Percentiles rank a stretch among this genome's conserved stretches.
These are phyloP conservation scores for Funneliformis mosseae DNA, from an alignment of 192 early-diverging fungal species.

Conservation along the genomic window DNA sequence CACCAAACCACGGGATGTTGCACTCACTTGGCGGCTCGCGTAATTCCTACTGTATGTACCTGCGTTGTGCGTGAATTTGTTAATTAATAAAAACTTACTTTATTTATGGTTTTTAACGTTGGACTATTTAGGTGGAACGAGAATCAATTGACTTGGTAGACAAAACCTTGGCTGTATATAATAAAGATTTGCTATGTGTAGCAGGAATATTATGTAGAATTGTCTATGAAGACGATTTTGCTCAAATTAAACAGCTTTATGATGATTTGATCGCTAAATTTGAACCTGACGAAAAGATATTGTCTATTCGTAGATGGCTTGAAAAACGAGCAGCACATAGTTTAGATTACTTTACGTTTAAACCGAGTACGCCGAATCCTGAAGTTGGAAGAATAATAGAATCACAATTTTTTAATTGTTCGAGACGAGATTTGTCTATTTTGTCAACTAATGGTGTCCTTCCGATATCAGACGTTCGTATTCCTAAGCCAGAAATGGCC, in stretches of 20 bases:
- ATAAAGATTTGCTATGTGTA: slow-evolving; percentile 74
- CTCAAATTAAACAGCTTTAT: slow-evolving; percentile 58
- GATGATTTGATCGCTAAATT: no score
- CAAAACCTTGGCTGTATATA: slow-evolving; percentile 75
- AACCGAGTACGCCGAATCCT: slow-evolving; percentile 70
- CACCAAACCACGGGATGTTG: slow-evolving; percentile 88
- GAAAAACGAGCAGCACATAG: slow-evolving; percentile 67
- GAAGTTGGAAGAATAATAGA: slow-evolving; percentile 64
- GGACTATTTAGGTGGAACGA: slow-evolving; percentile 59
- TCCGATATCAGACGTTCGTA: slow-evolving; percentile 51
- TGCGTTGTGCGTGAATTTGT: not conserved
- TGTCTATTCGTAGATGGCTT: not conserved
- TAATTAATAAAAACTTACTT: not conserved
- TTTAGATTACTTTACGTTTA: slow-evolving; percentile 65
- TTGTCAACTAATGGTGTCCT: slow-evolving; percentile 70
- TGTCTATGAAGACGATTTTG: slow-evolving; percentile 78
- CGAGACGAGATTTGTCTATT: slow-evolving; percentile 53
- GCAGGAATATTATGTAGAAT: slow-evolving; percentile 73
- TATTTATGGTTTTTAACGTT: no score
- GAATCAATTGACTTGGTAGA: slow-evolving; percentile 90
- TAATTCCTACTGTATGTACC: slow-evolving; percentile 77
- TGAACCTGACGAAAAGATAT: no score
- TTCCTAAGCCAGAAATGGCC: slow-evolving; percentile 61
- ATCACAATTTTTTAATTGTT: slow-evolving; percentile 59
- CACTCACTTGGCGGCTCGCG: slow-evolving; percentile 74